phyloP scores from a whole-genome alignment of 305 asterid genomes.

The Plantago rigida region DNA sequence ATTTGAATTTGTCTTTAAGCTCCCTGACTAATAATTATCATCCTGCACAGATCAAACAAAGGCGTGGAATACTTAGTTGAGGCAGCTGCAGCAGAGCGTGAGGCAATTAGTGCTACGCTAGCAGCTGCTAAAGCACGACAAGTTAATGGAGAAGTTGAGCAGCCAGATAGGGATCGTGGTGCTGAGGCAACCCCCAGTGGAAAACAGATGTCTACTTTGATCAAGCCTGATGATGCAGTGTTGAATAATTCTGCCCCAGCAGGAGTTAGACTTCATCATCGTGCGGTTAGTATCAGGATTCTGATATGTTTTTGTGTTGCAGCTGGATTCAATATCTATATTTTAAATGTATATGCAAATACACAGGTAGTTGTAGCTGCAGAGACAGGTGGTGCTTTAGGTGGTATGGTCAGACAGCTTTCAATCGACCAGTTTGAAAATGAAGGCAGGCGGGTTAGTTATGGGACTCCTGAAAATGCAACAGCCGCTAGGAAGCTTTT shows the following conservation, averaged over 20 bases:
- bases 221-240: constrained; percentile 72
- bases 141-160: constrained; percentile 81
- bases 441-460: constrained; percentile 97
- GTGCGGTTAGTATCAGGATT: constrained; percentile 68
- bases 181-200: constrained; percentile 97
- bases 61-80: constrained; percentile 97
- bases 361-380: constrained; percentile 96
- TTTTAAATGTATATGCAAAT: constrained; percentile 23
- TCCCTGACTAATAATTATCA: constrained; percentile 25
- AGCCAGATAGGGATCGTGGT: constrained; percentile 90
- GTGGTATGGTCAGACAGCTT: constrained; percentile 99
- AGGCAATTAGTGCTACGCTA: constrained; percentile 85
- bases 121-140: constrained; percentile 99
- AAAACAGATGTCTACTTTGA: constrained; percentile 60
- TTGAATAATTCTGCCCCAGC: constrained; percentile 64
- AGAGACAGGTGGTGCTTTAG: constrained; percentile 95
- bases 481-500: constrained; percentile 94
- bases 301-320: constrained; percentile 13
- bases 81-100: constrained; percentile 99
- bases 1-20: constrained; percentile 16
- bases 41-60: constrained; percentile 53
- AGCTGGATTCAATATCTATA: constrained; percentile 14
- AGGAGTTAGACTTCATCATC: constrained; percentile 98
- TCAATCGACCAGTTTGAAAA: constrained; percentile 99
- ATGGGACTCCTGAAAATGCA: constrained; percentile 97